Base-by-base conservation (phyloP, 2,329 filamentous ascomycete species). In the Clonostachys rosea region DNA sequence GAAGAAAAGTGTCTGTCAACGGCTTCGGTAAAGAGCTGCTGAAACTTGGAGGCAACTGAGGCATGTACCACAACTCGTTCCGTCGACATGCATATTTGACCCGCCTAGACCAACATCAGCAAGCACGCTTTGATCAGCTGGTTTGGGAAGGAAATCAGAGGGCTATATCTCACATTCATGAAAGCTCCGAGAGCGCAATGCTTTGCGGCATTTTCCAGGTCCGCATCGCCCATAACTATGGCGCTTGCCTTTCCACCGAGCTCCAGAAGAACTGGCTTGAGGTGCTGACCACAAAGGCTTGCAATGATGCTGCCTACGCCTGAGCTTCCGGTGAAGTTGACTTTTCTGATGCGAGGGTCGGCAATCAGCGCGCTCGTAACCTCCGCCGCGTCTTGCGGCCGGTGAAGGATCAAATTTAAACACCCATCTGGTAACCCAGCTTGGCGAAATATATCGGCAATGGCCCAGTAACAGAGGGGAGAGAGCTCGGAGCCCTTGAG, bases 281-380 rank as follows among this genome's bases (percentile, higher is more conserved):
- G 73, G 56, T 86, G 69, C 60, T 86, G 80, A 30, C 86, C 90
- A 0, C 87, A 86, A 9, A 79, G 74, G 17, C 75, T 72, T 9
- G 81, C 86, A 48, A 95, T 82, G 59, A 90, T 85, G 34, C 81
- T 77, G 2, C 90, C 90, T 1, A 94, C 84, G 0, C 64, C 64
- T 0, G 89, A 90, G 57, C 81, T 87, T 34, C 90, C 90, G 0
- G 90, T 95, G 65, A 95, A 95, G 68, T 90, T 94, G 62, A 95
- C 75, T 70, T 95, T 95, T 62, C 83, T 86, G 47, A 95, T 69
- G 0, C 73, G 71, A 0, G 79, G 79, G 56, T 87, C 74, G 43
- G 80, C 76, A 53, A 95, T 87, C 33, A 94, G 64, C 2, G 80
- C 70, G 24, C 75, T 75, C 0, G 87, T 91, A 33, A 92, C 72